A percentile compares a stretch with the other conserved stretches of the same genome.
Evolutionary conservation across 805 yeast genomes (phyloP).

Genomic region (Candida golubevii): DNA sequence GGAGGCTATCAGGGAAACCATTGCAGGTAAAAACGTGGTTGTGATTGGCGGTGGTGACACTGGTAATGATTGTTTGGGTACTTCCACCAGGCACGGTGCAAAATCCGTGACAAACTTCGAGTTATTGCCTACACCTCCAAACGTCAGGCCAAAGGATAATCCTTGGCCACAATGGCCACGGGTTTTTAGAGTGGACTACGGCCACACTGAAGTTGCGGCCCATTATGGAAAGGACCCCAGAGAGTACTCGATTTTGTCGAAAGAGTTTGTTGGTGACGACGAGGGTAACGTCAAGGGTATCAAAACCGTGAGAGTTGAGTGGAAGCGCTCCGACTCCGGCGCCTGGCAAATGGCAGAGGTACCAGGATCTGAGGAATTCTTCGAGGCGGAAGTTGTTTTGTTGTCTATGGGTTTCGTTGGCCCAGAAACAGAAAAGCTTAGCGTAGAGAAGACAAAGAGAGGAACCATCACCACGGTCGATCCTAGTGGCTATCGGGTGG

Average conservation of each 20-base stretch:
- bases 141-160: conserved; percentile 81
- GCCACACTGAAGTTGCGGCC: conserved; percentile 90
- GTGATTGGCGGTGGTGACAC: conserved; percentile 99
- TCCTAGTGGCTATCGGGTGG: conserved; percentile 63
- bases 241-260: conserved; percentile 91
- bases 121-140: conserved; percentile 88
- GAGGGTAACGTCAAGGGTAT: conserved; percentile 94
- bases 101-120: conserved; percentile 91
- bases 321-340: conserved; percentile 93
- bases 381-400: conserved; percentile 91
- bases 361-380: conserved; percentile 89
- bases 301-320: conserved; percentile 94
- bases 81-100: conserved; percentile 96
- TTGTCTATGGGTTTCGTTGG: conserved; percentile 98
- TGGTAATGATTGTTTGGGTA: conserved; percentile 98
- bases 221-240: conserved; percentile 98
- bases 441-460: conserved; percentile 65
- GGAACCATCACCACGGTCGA: conserved; percentile 74
- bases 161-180: conserved; percentile 99
- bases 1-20: conserved; percentile 64
- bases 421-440: conserved; percentile 80
- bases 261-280: conserved; percentile 93
- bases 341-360: conserved; percentile 99
- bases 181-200: conserved; percentile 95
- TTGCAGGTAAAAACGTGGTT: conserved; percentile 85